A percentile compares a stretch with the other conserved stretches of the same genome.
phyloP scores from a whole-genome alignment of 352 stramenopile genomes.

The Globisporangium apiculatum region DNA sequence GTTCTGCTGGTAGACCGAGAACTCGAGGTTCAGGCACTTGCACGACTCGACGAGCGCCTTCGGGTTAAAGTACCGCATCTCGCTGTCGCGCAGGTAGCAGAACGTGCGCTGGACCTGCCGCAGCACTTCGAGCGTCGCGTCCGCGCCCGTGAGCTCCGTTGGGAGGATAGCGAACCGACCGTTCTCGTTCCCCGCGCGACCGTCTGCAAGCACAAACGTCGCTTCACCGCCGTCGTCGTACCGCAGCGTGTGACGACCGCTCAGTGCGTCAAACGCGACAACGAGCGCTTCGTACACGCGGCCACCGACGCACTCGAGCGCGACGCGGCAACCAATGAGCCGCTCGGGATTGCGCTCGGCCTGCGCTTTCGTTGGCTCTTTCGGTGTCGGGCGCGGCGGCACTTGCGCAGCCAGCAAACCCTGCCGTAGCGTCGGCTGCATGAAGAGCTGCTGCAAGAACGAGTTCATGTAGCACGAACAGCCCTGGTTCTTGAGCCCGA shows the following conservation, averaged over 20 bases:
- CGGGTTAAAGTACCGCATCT: conserved; percentile 82
- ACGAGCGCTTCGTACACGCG: conserved; percentile 92
- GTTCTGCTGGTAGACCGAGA: conserved; percentile 98
- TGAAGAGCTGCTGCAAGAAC: conserved; percentile 97
- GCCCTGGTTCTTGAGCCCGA: conserved; percentile 98
- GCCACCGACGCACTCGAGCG: conserved; percentile 91
- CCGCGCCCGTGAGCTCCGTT: conserved; percentile 62
- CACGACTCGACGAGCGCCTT: conserved; percentile 88
- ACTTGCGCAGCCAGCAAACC: conserved; percentile 74
- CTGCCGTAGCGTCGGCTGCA: conserved; percentile 75
- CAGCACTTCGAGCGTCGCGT: conserved; percentile 84
- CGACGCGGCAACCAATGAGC: conserved; percentile 75
- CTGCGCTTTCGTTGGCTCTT: conserved; percentile 85
- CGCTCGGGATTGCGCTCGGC: conserved; percentile 75
- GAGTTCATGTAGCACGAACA: conserved; percentile 99
- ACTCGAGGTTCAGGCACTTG: conserved; percentile 87
- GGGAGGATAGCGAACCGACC: conserved; percentile 89
- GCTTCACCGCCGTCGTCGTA: conserved; percentile 88
- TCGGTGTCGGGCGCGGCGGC: conserved; percentile 31
- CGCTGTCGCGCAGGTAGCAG: conserved; percentile 80
- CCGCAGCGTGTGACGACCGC: conserved; percentile 66
- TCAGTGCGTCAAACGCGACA: conserved; percentile 78
- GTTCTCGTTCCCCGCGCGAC: conserved; percentile 94
- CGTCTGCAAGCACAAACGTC: conserved; percentile 88
- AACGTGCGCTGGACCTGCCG: conserved; percentile 88